Evolutionary conservation across 2,329 filamentous ascomycete genomes (phyloP).

Genomic region (Thelonectria rubi): DNA sequence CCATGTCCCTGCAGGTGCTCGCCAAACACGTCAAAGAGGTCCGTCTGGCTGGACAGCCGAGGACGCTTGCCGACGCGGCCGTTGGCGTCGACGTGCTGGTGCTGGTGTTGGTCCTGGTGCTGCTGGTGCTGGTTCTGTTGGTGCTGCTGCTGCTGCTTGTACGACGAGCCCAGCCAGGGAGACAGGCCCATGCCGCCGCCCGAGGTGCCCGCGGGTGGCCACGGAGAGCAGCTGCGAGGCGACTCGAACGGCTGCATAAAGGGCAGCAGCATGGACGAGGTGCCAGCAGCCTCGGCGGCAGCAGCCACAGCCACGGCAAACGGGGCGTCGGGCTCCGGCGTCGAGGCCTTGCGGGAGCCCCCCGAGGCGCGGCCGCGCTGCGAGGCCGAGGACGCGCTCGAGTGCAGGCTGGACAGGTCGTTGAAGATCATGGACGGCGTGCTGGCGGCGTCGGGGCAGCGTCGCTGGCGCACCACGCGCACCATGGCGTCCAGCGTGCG

Average conservation of each 20-base stretch:
- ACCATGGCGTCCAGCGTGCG: slow-evolving; percentile 30
- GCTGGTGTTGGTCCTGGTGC: not conserved
- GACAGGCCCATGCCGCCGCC: slow-evolving; percentile 7
- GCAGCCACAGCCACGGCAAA: slow-evolving; percentile 23
- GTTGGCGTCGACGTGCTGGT: slow-evolving; percentile 28
- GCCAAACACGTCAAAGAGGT: slow-evolving; percentile 36
- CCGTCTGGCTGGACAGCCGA: slow-evolving; percentile 33
- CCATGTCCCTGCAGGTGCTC: slow-evolving; percentile 30
- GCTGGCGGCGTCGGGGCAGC: slow-evolving; percentile 12
- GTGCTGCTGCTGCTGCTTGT: slow-evolving; percentile 25
- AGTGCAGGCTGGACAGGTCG: slow-evolving; percentile 37
- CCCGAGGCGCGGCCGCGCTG: slow-evolving; percentile 25
- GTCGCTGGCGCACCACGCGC: not conserved
- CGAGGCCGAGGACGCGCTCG: slow-evolving; percentile 35
- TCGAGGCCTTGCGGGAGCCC: slow-evolving; percentile 37
- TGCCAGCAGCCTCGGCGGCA: slow-evolving; percentile 23
- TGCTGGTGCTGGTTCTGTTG: not conserved
- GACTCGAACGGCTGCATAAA: slow-evolving; percentile 35
- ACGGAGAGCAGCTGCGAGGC: slow-evolving; percentile 26
- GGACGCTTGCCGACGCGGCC: slow-evolving; percentile 33
- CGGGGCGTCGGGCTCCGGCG: slow-evolving; percentile 32
- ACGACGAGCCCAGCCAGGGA: slow-evolving; percentile 31
- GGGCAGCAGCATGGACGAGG: slow-evolving; percentile 33
- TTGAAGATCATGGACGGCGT: slow-evolving; percentile 39
- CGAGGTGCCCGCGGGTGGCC: slow-evolving; percentile 10